Evolutionary conservation across 208 protist genomes (phyloP).

Genomic region (Wallacemonas rigidus): DNA sequence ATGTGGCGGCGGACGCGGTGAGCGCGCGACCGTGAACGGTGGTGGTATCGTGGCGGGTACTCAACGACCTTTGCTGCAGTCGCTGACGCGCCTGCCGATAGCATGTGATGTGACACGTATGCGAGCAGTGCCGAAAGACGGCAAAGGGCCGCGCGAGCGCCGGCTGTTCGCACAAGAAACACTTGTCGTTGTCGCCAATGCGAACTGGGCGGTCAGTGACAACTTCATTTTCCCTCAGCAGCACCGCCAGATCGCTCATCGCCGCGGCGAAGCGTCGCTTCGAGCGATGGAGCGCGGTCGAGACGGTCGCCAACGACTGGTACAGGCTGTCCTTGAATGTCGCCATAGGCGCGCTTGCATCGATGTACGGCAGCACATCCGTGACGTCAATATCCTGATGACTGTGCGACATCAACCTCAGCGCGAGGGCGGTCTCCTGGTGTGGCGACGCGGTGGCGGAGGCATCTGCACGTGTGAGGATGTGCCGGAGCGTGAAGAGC

Average conservation of each 20-base stretch:
- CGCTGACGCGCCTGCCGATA: conserved; percentile 28
- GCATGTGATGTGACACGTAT: conserved; percentile 50
- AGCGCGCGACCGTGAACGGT: too few relatives aligned
- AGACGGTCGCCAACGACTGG: conserved; percentile 30
- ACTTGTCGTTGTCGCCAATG: conserved; percentile 17
- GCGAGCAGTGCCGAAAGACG: conserved; percentile 43
- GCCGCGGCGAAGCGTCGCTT: background rate
- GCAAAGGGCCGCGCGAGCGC: conserved; percentile 40
- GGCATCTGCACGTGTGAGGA: background rate
- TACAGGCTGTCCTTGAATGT: conserved; percentile 49
- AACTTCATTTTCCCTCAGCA: conserved; percentile 17
- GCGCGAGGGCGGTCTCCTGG: conserved; percentile 20
- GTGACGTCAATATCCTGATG: conserved; percentile 42
- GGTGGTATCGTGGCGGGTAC: background rate
- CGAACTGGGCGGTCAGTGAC: background rate
- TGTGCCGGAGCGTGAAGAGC: background rate
- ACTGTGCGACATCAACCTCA: conserved; percentile 40
- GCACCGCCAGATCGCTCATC: conserved; percentile 11
- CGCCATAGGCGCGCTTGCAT: conserved; percentile 34
- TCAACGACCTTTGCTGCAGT: background rate
- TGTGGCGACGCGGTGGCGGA: background rate
- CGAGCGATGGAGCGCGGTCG: conserved; percentile 4
- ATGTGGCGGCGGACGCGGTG: background rate
- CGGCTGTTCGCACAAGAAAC: conserved; percentile 34
- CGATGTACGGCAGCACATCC: conserved; percentile 48